Conservation (phyloP, 345 rosid genomes). For the Linum usitatissimum region DNA sequence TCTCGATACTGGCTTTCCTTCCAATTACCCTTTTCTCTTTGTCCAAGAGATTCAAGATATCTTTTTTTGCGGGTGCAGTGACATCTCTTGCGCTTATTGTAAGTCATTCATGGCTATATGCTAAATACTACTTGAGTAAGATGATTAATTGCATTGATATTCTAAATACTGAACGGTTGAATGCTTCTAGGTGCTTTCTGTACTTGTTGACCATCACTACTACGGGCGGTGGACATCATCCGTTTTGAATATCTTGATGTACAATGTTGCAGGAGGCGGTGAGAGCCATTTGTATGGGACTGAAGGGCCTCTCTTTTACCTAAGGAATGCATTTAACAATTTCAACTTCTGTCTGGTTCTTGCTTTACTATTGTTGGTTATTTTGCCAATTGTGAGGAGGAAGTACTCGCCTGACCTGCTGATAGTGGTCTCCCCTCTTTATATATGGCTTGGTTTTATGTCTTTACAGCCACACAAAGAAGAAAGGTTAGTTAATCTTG, state of each 20-base stretch:
- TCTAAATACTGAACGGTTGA: constrained; percentile 11
- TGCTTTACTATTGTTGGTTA: constrained; percentile 58
- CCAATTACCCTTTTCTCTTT: constrained; percentile 62
- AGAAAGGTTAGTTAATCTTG: constrained; percentile 53
- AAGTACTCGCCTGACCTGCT: constrained; percentile 62
- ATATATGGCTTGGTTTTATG: constrained; percentile 91
- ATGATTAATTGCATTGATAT: constrained; percentile 7
- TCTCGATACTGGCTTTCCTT: constrained; percentile 83
- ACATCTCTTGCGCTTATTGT: constrained; percentile 55
- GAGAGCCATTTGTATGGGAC: constrained; percentile 95
- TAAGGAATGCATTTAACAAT: constrained; percentile 89
- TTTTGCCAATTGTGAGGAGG: constrained; percentile 60
- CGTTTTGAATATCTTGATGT: constrained; percentile 68
- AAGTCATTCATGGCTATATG: constrained; percentile 21
- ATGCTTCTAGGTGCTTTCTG: constrained; percentile 56
- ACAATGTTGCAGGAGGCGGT: constrained; percentile 93
- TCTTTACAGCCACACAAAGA: constrained; percentile 96
- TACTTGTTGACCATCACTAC: constrained; percentile 53
- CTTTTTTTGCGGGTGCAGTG: constrained; percentile 57
- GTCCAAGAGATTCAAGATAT: constrained; percentile 50
- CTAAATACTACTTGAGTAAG: neutral
- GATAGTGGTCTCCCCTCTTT: constrained; percentile 69
- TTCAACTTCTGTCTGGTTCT: constrained; percentile 83
- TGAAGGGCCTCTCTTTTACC: constrained; percentile 64
- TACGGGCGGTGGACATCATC: constrained; percentile 86